These are phyloP conservation scores for Colletotrichum karsti DNA, from an alignment of 2,329 filamentous ascomycete species.

Conservation along the genomic window DNA sequence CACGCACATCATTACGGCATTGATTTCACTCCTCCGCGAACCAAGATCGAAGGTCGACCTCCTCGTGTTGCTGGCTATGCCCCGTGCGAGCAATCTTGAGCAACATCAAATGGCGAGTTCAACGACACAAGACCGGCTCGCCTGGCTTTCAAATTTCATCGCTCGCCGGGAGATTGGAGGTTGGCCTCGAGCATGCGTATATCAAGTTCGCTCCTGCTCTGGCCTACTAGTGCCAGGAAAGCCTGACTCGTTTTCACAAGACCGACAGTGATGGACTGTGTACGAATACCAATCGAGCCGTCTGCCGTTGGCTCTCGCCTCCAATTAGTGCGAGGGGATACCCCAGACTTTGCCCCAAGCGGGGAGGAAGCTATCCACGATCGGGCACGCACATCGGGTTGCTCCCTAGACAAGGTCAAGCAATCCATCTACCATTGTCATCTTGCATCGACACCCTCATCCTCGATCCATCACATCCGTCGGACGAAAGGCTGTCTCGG, in stretches of 20 bases:
- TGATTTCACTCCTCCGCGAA: background rate
- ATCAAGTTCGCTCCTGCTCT: background rate
- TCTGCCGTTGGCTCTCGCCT: background rate
- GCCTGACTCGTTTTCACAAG: background rate
- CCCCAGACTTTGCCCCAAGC: background rate
- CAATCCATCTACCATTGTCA: background rate
- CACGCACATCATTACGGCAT: background rate
- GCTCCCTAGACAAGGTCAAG: background rate
- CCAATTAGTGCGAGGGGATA: background rate
- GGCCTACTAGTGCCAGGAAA: background rate
- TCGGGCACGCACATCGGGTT: background rate
- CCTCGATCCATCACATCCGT: background rate
- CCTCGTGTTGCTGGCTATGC: background rate
- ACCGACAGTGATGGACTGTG: background rate
- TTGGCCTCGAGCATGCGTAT: background rate
- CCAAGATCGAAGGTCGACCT: background rate
- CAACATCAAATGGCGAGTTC: no score
- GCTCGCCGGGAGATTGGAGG: background rate
- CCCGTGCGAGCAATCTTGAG: no score
- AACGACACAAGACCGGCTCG: background rate
- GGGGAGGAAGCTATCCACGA: background rate
- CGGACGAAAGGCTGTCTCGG: slow-evolving; percentile 18
- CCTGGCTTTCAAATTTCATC: background rate
- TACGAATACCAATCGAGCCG: no score
- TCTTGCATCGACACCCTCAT: background rate